These are phyloP conservation scores for Arctostaphylos glauca DNA, from an alignment of 148 eudicot genomes.

Conservation along the genomic window DNA sequence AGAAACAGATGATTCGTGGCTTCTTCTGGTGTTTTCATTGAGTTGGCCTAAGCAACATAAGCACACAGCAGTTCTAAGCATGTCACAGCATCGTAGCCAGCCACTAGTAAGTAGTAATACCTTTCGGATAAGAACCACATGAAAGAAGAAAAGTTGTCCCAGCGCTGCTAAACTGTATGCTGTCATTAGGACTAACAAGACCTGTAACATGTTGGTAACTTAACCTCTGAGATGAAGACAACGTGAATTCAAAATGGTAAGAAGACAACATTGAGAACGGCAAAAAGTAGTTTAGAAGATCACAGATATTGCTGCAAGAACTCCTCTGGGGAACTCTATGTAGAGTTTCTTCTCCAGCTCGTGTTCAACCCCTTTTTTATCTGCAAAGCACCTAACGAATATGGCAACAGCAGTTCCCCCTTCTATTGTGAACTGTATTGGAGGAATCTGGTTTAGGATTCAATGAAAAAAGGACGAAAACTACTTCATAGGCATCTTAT, in stretches of 20 bases:
- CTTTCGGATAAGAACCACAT: slow-evolving; percentile 85
- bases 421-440: slow-evolving; percentile 65
- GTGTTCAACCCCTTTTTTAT: slow-evolving; percentile 54
- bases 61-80: not conserved
- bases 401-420: slow-evolving; percentile 82
- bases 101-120: slow-evolving; percentile 32
- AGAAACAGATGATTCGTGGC: not conserved
- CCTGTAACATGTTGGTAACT: slow-evolving; percentile 36
- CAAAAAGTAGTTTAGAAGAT: slow-evolving; percentile 13
- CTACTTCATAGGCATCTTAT: not conserved
- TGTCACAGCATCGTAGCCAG: not conserved
- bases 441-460: slow-evolving; percentile 8
- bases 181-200: slow-evolving; percentile 56
- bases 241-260: not conserved
- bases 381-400: slow-evolving; percentile 80
- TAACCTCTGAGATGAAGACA: not conserved
- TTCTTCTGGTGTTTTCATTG: not conserved
- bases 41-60: slow-evolving; percentile 3
- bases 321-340: slow-evolving; percentile 64
- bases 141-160: slow-evolving; percentile 96
- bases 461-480: slow-evolving; percentile 6
- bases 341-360: slow-evolving; percentile 44
- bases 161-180: slow-evolving; percentile 82
- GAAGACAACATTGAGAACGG: not conserved
- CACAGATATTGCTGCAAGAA: slow-evolving; percentile 74